A percentile compares a stretch with the other conserved stretches of the same genome.
phyloP scores from a whole-genome alignment of 495 filamentous ascomycete species.

The Penicillium paradoxum region DNA sequence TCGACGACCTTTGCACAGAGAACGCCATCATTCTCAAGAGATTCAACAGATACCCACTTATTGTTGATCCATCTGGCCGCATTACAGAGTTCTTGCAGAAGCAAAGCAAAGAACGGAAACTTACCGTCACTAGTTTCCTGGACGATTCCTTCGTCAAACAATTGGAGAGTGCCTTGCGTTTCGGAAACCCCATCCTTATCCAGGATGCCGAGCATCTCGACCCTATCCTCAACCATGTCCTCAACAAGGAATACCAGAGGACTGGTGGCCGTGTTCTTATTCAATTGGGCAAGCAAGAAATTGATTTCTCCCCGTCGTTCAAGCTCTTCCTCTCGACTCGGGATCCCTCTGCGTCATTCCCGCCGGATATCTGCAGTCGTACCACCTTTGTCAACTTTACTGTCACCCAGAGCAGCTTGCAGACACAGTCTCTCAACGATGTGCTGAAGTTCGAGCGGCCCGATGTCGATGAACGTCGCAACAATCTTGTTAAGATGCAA shows the following conservation, averaged over 20 bases:
- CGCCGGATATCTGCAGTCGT: slow-evolving; percentile 96
- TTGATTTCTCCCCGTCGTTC: slow-evolving; percentile 97
- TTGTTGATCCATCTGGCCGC: slow-evolving; percentile 95
- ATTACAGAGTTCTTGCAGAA: slow-evolving; percentile 92
- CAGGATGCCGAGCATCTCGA: slow-evolving; percentile 97
- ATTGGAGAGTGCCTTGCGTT: slow-evolving; percentile 90
- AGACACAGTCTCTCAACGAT: slow-evolving; percentile 94
- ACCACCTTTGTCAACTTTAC: slow-evolving; percentile 99
- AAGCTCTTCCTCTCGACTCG: slow-evolving; percentile 91
- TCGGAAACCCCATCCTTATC: slow-evolving; percentile 97
- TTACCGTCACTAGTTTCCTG: slow-evolving; percentile 96
- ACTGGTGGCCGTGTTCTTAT: slow-evolving; percentile 98
- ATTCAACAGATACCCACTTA: slow-evolving; percentile 97
- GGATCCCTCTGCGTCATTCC: slow-evolving; percentile 92
- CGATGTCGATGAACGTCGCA: slow-evolving; percentile 94
- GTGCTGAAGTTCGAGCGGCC: slow-evolving; percentile 95
- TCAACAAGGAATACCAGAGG: slow-evolving; percentile 99
- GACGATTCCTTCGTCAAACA: slow-evolving; percentile 98
- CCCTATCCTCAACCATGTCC: slow-evolving; percentile 94
- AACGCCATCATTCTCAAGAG: slow-evolving; percentile 96
- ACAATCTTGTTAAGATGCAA: slow-evolving; percentile 95
- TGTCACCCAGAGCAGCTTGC: slow-evolving; percentile 96
- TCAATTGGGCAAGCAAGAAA: slow-evolving; percentile 96
- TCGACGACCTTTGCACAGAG: slow-evolving; percentile 98
- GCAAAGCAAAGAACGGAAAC: slow-evolving; percentile 84